These are phyloP conservation scores for Pascua sp. DNA, from an alignment of 1,284 basidiomycete genomes.

Conservation along the genomic window DNA sequence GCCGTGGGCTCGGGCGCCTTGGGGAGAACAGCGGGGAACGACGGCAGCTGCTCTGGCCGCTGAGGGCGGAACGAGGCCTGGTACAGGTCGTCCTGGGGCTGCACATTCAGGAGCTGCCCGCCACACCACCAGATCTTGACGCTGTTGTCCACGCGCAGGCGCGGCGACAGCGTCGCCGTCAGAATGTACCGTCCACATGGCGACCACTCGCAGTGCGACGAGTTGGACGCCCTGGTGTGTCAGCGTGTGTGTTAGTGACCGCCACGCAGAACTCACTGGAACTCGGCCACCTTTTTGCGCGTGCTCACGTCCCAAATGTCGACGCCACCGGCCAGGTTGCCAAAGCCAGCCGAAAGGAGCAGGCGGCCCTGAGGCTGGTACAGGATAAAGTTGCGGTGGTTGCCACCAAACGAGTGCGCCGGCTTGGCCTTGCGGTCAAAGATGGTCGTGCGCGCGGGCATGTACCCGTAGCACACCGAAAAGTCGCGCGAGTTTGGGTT, in stretches of 20 bases:
- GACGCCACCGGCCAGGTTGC: conserved; percentile 90
- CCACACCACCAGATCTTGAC: conserved; percentile 94
- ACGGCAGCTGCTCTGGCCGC: conserved; percentile 60
- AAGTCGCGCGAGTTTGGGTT: conserved; percentile 98
- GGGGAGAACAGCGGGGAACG: conserved; percentile 73
- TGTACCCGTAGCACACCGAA: conserved; percentile 86
- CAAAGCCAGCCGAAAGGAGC: conserved; percentile 86
- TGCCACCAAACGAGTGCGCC: conserved; percentile 84
- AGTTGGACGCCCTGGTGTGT: conserved; percentile 66
- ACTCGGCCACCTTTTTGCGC: conserved; percentile 75
- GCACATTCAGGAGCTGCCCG: conserved; percentile 78
- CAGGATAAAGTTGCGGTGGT: conserved; percentile 84
- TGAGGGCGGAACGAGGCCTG: conserved; percentile 77
- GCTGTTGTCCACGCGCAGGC: conserved; percentile 93
- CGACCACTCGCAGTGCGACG: conserved; percentile 91
- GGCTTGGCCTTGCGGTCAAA: conserved; percentile 88
- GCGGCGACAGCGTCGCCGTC: conserved; percentile 88
- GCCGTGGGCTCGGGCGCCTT: conserved; percentile 67
- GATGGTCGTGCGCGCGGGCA: conserved; percentile 89
- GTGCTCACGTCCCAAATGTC: conserved; percentile 87
- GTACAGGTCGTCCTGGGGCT: conserved; percentile 81
- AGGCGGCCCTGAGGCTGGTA: conserved; percentile 94
- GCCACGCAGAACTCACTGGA: conserved; percentile 45
- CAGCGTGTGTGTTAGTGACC: too few relatives aligned
- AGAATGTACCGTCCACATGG: conserved; percentile 89